phyloP scores from a whole-genome alignment of 1,284 basidiomycete genomes.

The Hemileia vastatrix region DNA sequence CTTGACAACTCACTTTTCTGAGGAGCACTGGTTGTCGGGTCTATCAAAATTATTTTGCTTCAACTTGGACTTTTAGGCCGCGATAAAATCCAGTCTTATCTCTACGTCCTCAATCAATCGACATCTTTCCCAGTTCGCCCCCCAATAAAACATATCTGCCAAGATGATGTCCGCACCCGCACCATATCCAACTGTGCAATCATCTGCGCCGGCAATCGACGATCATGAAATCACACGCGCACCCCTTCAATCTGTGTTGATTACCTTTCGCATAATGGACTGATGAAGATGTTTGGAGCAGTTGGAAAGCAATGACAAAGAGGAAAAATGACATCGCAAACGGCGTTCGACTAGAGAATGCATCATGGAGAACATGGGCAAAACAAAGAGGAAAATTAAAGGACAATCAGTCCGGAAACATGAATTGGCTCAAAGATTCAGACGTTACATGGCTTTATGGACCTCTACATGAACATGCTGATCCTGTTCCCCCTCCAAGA shows the following conservation, averaged over 20 bases:
- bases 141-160: no score
- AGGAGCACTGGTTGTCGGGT: no score
- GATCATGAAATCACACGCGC: no score
- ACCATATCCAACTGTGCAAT: no score
- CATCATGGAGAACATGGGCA: slow-evolving; percentile 97
- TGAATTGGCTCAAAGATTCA: slow-evolving; percentile 88
- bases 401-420: slow-evolving; percentile 89
- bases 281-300: slow-evolving; percentile 96
- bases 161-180: no score
- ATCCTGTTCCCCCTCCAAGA: slow-evolving; percentile 54
- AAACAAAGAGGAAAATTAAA: slow-evolving; percentile 94
- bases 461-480: slow-evolving; percentile 79
- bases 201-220: no score
- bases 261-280: slow-evolving; percentile 83
- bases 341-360: slow-evolving; percentile 88
- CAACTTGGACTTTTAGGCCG: no score
- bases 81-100: no score
- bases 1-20: no score
- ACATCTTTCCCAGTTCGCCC: no score
- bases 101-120: no score
- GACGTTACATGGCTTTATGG: slow-evolving; percentile 99
- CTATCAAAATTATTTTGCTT: no score
- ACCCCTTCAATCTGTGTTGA: slow-evolving; percentile 55
- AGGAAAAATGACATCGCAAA: slow-evolving; percentile 98
- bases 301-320: slow-evolving; percentile 95